These are phyloP conservation scores for Exophiala viscosa DNA, from an alignment of 2,329 filamentous ascomycete species.

Conservation along the genomic window DNA sequence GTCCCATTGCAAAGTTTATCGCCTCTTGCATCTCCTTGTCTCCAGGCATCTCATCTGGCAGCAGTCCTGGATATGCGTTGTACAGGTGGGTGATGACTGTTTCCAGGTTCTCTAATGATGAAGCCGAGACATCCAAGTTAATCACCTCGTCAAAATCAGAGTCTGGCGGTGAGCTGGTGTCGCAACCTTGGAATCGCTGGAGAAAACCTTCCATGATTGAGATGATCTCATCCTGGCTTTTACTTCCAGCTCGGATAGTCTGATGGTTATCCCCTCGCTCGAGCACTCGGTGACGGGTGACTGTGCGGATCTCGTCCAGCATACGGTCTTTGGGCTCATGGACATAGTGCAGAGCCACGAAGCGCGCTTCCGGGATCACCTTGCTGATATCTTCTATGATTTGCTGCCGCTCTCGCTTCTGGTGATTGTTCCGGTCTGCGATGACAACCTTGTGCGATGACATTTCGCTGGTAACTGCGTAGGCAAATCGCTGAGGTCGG, in stretches of 20 bases:
- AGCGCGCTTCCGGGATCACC: conserved; percentile 59
- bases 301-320: conserved; percentile 66
- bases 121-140: conserved; percentile 70
- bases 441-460: conserved; percentile 68
- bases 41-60: conserved; percentile 64
- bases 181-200: conserved; percentile 73
- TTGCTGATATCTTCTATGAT: conserved; percentile 73
- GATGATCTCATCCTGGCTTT: conserved; percentile 68
- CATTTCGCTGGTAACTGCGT: conserved; percentile 64
- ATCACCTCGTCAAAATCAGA: conserved; percentile 79
- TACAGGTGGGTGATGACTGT: conserved; percentile 69
- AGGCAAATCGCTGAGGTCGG: conserved; percentile 74
- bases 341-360: conserved; percentile 84
- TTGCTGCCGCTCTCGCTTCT: conserved; percentile 81
- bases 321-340: conserved; percentile 63
- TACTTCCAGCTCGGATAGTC: conserved; percentile 83
- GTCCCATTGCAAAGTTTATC: conserved; percentile 68
- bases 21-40: conserved; percentile 73
- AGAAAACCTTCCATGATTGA: conserved; percentile 96
- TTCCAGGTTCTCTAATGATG: conserved; percentile 84
- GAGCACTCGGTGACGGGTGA: conserved; percentile 76
- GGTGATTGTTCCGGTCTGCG: conserved; percentile 92
- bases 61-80: conserved; percentile 70
- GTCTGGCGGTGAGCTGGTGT: conserved; percentile 67
- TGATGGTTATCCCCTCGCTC: conserved; percentile 93